Base-by-base conservation (phyloP, 805 yeast species). In the Kodamaea kaohsiungensis region DNA sequence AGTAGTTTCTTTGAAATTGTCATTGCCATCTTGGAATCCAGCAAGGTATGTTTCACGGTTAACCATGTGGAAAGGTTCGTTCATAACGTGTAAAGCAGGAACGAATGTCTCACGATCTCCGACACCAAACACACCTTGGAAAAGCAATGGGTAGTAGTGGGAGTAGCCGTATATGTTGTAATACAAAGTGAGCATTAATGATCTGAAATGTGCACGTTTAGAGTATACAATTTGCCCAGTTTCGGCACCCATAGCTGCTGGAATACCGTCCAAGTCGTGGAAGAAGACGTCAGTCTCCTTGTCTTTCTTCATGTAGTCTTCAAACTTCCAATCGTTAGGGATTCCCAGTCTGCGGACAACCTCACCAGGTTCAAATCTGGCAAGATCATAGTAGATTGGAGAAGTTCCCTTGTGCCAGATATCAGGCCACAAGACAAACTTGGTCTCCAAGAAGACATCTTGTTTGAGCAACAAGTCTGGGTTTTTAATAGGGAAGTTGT, bases 81-180 rank as follows among this genome's bases (percentile, higher is more conserved):
- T 60, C 37, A 74, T 60, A 56, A 67, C 69, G 55, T 73, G 77
- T 13, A 77, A 76, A 1, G 78, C 77, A 0, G 79, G 75, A 13
- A 73, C 62, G 52, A 74, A 73, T 10, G 78, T 74, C 53, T 74
- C 79, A 55, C 73, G 73, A 54, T 74, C 79, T 22, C 79, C 79
- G 59, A 70, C 75, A 2, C 78, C 79, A 2, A 75, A 76, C 0
- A 75, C 74, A 6, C 79, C 79, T 59, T 74, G 79, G 55, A 66
- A 66, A 22, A 73, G 61, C 51, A 74, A 64, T 9, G 77, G 70
- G 56, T 74, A 74, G 61, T 63, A 74, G 56, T 64, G 70, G 40
- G 65, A 64, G 15, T 73, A 73, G 0, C 79, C 78, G 50, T 61
- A 70, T 56, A 59, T 65, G 57, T 74, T 74, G 55, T 74, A 74